phyloP scores from a whole-genome alignment of 768 basidiomycete genomes.

The Pleurotus djamor region DNA sequence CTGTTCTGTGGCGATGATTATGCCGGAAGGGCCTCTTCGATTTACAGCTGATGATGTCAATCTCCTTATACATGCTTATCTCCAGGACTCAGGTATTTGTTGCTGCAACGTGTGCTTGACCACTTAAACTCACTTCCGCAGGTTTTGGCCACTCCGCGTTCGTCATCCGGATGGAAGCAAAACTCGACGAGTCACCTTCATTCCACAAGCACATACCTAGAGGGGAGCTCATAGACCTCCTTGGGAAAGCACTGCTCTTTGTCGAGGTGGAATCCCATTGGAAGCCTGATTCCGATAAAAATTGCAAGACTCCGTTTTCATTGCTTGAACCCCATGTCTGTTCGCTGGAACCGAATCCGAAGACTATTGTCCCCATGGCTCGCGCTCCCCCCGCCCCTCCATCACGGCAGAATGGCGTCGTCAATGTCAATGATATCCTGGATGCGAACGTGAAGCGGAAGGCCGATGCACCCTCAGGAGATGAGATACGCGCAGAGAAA shows the following conservation, averaged over 20 bases:
- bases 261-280: conserved; percentile 84
- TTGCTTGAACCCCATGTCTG: conserved; percentile 77
- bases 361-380: conserved; percentile 3
- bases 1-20: conserved; percentile 11
- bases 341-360: conserved; percentile 40
- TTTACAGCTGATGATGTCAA: conserved; percentile 85
- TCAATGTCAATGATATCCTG: neutral
- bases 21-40: conserved; percentile 47
- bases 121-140: conserved; percentile 22
- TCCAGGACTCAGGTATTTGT: conserved; percentile 72
- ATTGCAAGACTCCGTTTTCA: conserved; percentile 71
- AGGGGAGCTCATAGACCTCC: conserved; percentile 78
- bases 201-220: conserved; percentile 74
- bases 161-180: conserved; percentile 71
- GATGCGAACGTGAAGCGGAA: conserved; percentile 44
- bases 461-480: conserved; percentile 39
- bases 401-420: conserved; percentile 11
- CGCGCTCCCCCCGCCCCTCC: conserved; percentile 16
- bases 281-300: conserved; percentile 59
- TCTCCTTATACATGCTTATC: conserved; percentile 81
- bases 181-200: conserved; percentile 66
- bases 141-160: conserved; percentile 85
- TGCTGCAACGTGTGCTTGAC: neutral
- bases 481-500: conserved; percentile 59
- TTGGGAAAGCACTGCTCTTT: conserved; percentile 79